Evolutionary conservation across 169 alveolate species (phyloP).

Genomic region (Plasmodium gonderi): DNA sequence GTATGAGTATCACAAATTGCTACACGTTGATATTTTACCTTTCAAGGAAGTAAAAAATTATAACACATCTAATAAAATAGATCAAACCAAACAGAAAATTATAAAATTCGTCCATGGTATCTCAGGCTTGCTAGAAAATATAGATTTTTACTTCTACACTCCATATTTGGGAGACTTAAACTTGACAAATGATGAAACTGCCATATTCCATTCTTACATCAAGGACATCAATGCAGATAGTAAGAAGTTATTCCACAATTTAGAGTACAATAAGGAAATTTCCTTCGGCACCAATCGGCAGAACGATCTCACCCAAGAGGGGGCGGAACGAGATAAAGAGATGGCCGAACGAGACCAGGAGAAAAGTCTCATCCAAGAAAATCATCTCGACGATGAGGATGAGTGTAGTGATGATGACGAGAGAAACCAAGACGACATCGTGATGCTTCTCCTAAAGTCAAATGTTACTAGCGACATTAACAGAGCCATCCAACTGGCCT

Average conservation of each 20-base stretch:
- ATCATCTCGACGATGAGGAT: neutral
- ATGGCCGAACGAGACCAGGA: neutral
- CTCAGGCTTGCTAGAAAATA: constrained; percentile 60
- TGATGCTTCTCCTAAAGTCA: constrained; percentile 29
- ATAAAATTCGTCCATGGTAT: constrained; percentile 66
- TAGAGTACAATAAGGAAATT: constrained; percentile 32
- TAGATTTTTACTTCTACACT: constrained; percentile 53
- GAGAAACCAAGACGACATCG: constrained; percentile 25
- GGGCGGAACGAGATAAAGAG: neutral
- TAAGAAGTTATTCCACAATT: neutral
- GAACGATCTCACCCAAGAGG: too few relatives aligned
- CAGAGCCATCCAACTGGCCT: constrained; percentile 43
- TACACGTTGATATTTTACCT: constrained; percentile 37
- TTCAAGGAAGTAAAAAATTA: constrained; percentile 61
- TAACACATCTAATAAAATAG: constrained; percentile 28
- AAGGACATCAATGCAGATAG: neutral
- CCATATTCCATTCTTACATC: constrained; percentile 35
- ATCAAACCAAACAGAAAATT: constrained; percentile 33
- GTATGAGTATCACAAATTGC: constrained; percentile 58
- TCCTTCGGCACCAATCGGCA: neutral
- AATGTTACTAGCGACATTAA: constrained; percentile 30
- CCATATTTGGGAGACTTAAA: constrained; percentile 70
- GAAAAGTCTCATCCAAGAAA: neutral
- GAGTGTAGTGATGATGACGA: neutral
- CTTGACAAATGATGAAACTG: constrained; percentile 29